Evolutionary conservation across 768 basidiomycete genomes (phyloP).

Genomic region (Tylopilus subfusipes): DNA sequence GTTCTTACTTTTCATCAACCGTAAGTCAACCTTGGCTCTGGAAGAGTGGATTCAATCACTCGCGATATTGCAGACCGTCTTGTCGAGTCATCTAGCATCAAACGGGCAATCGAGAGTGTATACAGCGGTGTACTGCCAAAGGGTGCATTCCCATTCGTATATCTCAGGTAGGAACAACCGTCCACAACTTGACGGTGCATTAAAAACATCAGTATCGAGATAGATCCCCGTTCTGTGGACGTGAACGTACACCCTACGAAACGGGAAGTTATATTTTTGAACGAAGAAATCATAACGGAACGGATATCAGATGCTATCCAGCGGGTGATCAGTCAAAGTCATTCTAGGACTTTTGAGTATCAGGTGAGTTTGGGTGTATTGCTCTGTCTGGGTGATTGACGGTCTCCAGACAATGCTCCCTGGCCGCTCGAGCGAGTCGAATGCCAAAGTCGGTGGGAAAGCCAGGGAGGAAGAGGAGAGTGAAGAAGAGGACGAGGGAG

Average conservation of each 20-base stretch:
- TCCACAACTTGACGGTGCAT: not conserved
- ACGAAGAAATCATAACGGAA: conserved; percentile 84
- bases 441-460: conserved; percentile 26
- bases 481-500: conserved; percentile 31
- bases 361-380: conserved; percentile 42
- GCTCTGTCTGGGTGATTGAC: not conserved
- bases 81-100: conserved; percentile 85
- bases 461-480: conserved; percentile 39
- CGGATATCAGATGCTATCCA: conserved; percentile 73
- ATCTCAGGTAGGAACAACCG: conserved; percentile 65
- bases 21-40: conserved; percentile 43
- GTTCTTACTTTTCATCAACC: conserved; percentile 92
- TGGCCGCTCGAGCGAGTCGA: conserved; percentile 41
- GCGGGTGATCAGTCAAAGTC: conserved; percentile 56
- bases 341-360: conserved; percentile 70
- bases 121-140: conserved; percentile 87
- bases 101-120: conserved; percentile 80
- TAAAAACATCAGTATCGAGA: conserved; percentile 53
- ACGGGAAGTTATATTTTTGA: conserved; percentile 90
- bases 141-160: conserved; percentile 87
- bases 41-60: not conserved
- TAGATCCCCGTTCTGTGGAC: conserved; percentile 86
- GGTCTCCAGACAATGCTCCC: conserved; percentile 54
- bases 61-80: conserved; percentile 62
- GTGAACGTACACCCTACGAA: conserved; percentile 99